A percentile compares a stretch with the other conserved stretches of the same genome.
These are phyloP conservation scores for Cytospora chrysosperma DNA, from an alignment of 2,329 filamentous ascomycete genomes.

Conservation along the genomic window DNA sequence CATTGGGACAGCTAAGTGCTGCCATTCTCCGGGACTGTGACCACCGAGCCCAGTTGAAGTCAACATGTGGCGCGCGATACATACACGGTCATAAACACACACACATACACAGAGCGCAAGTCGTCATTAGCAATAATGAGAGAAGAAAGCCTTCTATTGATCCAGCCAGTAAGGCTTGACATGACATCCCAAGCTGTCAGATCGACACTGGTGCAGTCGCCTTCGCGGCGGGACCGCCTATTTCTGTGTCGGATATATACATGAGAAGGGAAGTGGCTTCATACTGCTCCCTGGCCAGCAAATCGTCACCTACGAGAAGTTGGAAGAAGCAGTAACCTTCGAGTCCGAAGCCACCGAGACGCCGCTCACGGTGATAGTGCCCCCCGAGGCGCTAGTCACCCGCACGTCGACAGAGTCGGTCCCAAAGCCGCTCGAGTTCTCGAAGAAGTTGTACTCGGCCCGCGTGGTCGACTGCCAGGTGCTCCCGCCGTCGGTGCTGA, in stretches of 20 bases:
- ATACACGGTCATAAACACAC: background rate
- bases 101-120: background rate
- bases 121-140: background rate
- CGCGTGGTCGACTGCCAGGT: conserved; percentile 59
- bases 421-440: conserved; percentile 57
- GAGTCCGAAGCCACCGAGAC: conserved; percentile 43
- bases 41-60: background rate
- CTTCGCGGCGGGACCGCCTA: background rate
- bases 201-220: no score
- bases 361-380: conserved; percentile 49
- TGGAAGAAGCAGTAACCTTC: conserved; percentile 33
- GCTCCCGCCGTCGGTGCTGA: conserved; percentile 58
- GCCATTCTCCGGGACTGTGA: background rate
- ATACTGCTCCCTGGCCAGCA: background rate
- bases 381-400: conserved; percentile 53
- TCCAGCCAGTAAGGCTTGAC: no score
- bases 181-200: background rate
- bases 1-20: no score
- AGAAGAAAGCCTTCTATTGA: no score
- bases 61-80: background rate
- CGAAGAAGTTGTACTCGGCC: conserved; percentile 60
- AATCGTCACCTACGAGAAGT: conserved; percentile 31
- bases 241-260: conserved; percentile 11
- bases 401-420: conserved; percentile 52
- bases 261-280: background rate